Evolutionary conservation across 352 stramenopile species (phyloP).

Genomic region (Pythium aquatile): DNA sequence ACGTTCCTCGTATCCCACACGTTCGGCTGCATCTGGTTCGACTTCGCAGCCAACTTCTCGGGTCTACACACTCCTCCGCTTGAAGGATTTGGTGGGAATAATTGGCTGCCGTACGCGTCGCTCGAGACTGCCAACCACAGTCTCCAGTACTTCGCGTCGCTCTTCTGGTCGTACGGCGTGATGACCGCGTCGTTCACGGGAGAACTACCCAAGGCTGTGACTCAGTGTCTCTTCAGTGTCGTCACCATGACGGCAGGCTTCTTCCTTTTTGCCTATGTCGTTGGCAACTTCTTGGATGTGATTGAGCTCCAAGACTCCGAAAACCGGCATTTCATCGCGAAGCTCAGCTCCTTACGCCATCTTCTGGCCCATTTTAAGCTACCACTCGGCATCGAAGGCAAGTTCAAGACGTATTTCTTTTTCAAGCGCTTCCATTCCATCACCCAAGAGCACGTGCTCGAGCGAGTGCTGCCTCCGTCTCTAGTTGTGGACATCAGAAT

Average conservation of each 20-base stretch:
- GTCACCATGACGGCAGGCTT: slow-evolving; percentile 41
- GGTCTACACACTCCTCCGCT: slow-evolving; percentile 59
- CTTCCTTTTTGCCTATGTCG: slow-evolving; percentile 54
- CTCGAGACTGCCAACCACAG: background rate
- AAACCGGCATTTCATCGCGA: slow-evolving; percentile 50
- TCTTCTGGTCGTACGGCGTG: slow-evolving; percentile 63
- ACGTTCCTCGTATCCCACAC: slow-evolving; percentile 44
- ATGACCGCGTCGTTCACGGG: slow-evolving; percentile 50
- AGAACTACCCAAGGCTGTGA: slow-evolving; percentile 34
- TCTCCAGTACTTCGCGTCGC: slow-evolving; percentile 37
- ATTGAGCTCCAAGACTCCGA: slow-evolving; percentile 51
- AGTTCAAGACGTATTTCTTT: slow-evolving; percentile 69
- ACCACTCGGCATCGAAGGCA: slow-evolving; percentile 37
- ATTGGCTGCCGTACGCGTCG: slow-evolving; percentile 4
- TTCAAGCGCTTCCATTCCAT: slow-evolving; percentile 72
- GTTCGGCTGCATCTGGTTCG: slow-evolving; percentile 62
- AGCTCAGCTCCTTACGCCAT: slow-evolving; percentile 51
- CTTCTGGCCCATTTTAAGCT: slow-evolving; percentile 54
- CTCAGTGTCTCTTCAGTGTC: slow-evolving; percentile 49
- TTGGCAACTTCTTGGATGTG: slow-evolving; percentile 62
- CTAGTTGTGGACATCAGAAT: slow-evolving; percentile 65
- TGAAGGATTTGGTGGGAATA: slow-evolving; percentile 62
- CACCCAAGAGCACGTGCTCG: slow-evolving; percentile 62
- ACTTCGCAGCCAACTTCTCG: slow-evolving; percentile 34
- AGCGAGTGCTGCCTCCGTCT: slow-evolving; percentile 57